Base-by-base conservation (phyloP, 2,329 filamentous ascomycete genomes). In the Fusarium subtropicale region DNA sequence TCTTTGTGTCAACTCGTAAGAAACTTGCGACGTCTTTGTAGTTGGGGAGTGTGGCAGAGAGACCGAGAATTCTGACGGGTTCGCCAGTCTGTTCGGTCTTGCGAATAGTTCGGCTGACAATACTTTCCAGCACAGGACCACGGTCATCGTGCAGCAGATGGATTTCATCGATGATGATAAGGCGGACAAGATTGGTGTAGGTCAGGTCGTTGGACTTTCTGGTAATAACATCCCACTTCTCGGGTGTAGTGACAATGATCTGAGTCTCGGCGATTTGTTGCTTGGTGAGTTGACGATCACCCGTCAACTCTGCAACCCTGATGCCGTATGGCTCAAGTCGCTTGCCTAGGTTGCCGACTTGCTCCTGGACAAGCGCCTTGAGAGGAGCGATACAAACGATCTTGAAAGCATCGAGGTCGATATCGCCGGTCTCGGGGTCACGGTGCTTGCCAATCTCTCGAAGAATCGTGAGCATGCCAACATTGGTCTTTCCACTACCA, bases 181-280 rank as follows among this genome's bases (percentile, higher is more conserved):
- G 86, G 39, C 95, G 91, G 28, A 99, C 96, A n/a, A 99, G 88
- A 74, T 97, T 97, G 18, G 94, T 99, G 80, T 99, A 99, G 74
- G 94, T 97, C 56, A 96, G 88, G 78, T 99, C 97, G 3, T 95
- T 97, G 9, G 95, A 94, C 81, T 99, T 99, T 81, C 97, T 90
- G 8, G 97, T 99, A 73, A 99, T 97, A 72, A 99, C 95, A 80
- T 99, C 96, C 92, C 94, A 99, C 82, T 99, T 99, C 81, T 99
- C 96, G 22, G 96, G 96, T 0, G 96, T 99, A 1, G 96, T 99
- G 62, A 99, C 94, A 73, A 99, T 99, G 73, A 99, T 91, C 79
- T 99, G 95, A 1, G 96, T 99, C 76, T 99, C 96, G 3, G 95
- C 90, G 68, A 99, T 98, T 84, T 99, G 96, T 79, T 97, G 94